These are phyloP conservation scores for Sequoiadendron giganteum DNA, from an alignment of 75 land plant species.

Conservation along the genomic window DNA sequence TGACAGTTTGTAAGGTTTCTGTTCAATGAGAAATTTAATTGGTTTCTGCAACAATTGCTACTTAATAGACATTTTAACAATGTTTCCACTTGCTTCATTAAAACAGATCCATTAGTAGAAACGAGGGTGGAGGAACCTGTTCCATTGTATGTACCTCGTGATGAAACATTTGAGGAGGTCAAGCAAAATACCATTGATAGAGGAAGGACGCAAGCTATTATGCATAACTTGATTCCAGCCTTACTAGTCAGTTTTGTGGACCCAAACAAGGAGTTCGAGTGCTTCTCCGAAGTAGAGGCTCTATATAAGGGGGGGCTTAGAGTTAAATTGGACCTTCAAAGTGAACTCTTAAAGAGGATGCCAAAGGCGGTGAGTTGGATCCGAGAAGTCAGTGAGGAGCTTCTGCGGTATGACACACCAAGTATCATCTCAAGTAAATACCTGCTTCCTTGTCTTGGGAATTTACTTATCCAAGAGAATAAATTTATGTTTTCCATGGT, in stretches of 20 bases:
- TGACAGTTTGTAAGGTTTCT: background rate
- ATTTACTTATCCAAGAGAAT: background rate
- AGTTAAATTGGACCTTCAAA: conserved; percentile 37
- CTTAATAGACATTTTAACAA: background rate
- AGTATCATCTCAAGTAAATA: conserved; percentile 62
- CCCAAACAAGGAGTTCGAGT: conserved; percentile 51
- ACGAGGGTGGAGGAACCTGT: conserved; percentile 53
- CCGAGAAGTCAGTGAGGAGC: conserved; percentile 42
- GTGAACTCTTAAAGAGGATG: conserved; percentile 49
- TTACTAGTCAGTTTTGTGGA: conserved; percentile 53
- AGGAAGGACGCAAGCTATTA: conserved; percentile 48
- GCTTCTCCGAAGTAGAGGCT: conserved; percentile 65
- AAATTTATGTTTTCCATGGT: background rate
- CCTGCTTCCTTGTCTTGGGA: background rate
- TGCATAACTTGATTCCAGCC: conserved; percentile 61
- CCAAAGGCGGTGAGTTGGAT: conserved; percentile 32
- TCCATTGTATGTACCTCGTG: conserved; percentile 78
- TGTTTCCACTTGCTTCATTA: background rate
- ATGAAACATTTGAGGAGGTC: conserved; percentile 72
- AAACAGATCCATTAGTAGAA: conserved; percentile 54
- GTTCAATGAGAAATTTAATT: background rate
- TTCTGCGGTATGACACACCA: conserved; percentile 59
- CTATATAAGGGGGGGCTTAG: conserved; percentile 66
- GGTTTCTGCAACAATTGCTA: background rate
- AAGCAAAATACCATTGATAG: conserved; percentile 42